Percentiles rank a stretch among this genome's conserved stretches.
Conservation (phyloP, 768 basidiomycete species). For the Pleurotus salmoneostramineus region DNA sequence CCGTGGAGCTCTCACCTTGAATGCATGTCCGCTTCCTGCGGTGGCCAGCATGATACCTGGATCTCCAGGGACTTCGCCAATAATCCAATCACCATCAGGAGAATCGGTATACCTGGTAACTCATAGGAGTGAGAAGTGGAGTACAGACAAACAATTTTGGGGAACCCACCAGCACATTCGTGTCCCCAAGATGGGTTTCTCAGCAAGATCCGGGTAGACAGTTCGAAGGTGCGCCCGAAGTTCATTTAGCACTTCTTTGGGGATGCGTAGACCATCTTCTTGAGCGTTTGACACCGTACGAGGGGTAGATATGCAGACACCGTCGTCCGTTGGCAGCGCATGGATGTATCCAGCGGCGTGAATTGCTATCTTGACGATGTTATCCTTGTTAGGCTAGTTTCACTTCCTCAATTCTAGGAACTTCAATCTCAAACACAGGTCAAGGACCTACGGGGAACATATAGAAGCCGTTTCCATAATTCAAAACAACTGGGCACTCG, state of each 20-base stretch:
- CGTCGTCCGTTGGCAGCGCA: constrained; percentile 8
- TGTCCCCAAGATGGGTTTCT: constrained; percentile 67
- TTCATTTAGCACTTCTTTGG: constrained; percentile 43
- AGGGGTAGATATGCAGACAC: constrained; percentile 62
- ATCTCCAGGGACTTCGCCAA: constrained; percentile 63
- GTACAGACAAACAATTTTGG: not conserved
- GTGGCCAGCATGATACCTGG: constrained; percentile 75
- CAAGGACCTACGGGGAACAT: constrained; percentile 65
- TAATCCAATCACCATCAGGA: constrained; percentile 84
- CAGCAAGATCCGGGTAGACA: constrained; percentile 75
- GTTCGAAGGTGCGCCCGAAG: constrained; percentile 49
- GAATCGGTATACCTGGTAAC: constrained; percentile 82
- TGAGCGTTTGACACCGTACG: constrained; percentile 67
- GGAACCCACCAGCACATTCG: constrained; percentile 80
- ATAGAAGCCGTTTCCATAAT: constrained; percentile 76
- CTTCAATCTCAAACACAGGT: not conserved
- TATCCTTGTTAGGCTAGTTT: constrained; percentile 59
- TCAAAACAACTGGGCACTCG: constrained; percentile 63
- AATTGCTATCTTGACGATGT: constrained; percentile 74
- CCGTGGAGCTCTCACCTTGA: constrained; percentile 50
- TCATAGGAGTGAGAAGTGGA: not conserved
- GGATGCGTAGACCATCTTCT: constrained; percentile 59
- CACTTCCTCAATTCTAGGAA: not conserved
- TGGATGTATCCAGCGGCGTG: constrained; percentile 74
- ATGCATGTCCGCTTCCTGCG: constrained; percentile 85